Base-by-base conservation (phyloP, 2,329 filamentous ascomycete genomes). In the Claviceps purpurea region DNA sequence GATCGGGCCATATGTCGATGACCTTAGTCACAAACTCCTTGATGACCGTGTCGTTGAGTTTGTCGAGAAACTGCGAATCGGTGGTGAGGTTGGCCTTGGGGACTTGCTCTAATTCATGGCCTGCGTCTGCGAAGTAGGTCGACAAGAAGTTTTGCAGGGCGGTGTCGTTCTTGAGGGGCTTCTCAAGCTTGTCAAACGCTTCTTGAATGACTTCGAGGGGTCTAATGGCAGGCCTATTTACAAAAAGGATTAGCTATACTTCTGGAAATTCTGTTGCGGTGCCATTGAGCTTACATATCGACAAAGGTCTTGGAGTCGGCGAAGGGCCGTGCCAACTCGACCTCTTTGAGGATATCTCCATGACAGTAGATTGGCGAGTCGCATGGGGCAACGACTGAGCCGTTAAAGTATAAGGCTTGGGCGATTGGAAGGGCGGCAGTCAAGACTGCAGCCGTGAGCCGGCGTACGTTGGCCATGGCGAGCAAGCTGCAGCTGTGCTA, bases 271-370 rank as follows among this genome's bases (percentile, higher is more conserved):
- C 5, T 50, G 5, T 49, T 20, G 34, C 20, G 10, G 24, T 14
- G 30, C n/a, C 55, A 20, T 30, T 4, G 22, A 34, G 66, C 71
- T 68, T 68, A 80, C 78, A 84, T 79, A 61, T 86, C 82, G 44
- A 85, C 82, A 61, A 84, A 85, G 1, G 81, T 84, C 71, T 85
- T 86, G 54, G 81, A 85, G 66, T 85, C 82, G 14, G 70, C 65
- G 57, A 85, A 85, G 0, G 81, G 81, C 24, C 69, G 70, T 2
- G 82, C 82, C 10, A 85, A 69, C 67, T 85, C 74, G 47, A 86
- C 75, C 56, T 79, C 72, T 54, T 74, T 71, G 2, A 86, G 71
- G 13, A 85, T 72, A 0, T 83, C 77, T 48, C 82, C 82, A 56
- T 81, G 73, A 61, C 82, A 86, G 65, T 85, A 86, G 18, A 85